A percentile compares a stretch with the other conserved stretches of the same genome.
Conservation (phyloP, 2,329 filamentous ascomycete genomes). For the Thielaviopsis populi region DNA sequence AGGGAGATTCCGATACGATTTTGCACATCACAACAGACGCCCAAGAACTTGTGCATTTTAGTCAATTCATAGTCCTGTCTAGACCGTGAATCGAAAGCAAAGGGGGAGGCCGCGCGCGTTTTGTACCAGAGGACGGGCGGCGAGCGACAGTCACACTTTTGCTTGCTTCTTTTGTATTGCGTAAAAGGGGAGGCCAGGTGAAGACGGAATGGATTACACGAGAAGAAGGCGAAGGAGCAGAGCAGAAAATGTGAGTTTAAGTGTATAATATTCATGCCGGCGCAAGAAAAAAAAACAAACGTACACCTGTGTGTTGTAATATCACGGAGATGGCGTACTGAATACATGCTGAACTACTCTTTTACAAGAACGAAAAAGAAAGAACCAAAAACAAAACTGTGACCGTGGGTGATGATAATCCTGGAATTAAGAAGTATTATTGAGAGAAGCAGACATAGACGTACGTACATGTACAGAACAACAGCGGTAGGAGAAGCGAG, state of each 20-base stretch:
- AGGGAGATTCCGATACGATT: conserved; percentile 1
- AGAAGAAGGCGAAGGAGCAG: not conserved
- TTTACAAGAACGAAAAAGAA: not conserved
- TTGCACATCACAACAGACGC: conserved; percentile 2
- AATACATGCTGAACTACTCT: not conserved
- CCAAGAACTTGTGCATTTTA: not conserved
- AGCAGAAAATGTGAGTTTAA: conserved; percentile 6
- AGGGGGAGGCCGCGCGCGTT: not conserved
- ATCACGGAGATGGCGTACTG: not conserved
- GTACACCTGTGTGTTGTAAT: not conserved
- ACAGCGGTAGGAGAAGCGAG: too few species aligned
- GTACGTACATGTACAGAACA: not conserved
- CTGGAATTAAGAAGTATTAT: not conserved
- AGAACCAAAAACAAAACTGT: too few species aligned
- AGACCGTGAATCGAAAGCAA: not conserved
- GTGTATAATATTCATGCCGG: conserved; percentile 2
- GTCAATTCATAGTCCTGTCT: not conserved
- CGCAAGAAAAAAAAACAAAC: not conserved
- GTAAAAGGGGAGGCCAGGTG: too few species aligned
- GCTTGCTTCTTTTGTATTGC: not conserved
- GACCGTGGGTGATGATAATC: too few species aligned
- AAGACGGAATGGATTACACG: too few species aligned
- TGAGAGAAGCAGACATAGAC: too few species aligned
- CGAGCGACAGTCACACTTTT: not conserved
- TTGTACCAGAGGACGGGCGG: not conserved